Base-by-base conservation (phyloP, 1,284 basidiomycete species). In the Cutaneotrichosporon dermatis region DNA sequence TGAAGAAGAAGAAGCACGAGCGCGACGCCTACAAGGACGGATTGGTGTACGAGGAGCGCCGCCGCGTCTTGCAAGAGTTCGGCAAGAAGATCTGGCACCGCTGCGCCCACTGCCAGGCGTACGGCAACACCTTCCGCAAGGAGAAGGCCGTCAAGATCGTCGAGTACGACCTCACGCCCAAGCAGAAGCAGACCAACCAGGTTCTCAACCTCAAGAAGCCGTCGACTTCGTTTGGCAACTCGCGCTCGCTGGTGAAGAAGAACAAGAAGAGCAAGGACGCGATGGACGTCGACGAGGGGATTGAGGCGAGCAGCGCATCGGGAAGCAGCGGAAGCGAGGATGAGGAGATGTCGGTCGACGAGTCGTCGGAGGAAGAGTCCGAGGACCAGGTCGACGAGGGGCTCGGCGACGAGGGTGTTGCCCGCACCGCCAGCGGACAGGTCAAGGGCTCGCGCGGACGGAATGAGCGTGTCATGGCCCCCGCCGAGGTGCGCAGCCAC, bases 101-200 rank as follows among this genome's bases (percentile, higher is more conserved):
- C 69, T 99, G 95, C 74, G 77, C 80, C 1, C 83, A 83, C 59
- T 99, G 95, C 79, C 81, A 81, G 59, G 91, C 88, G 88, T 94
- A 77, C 81, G 90, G 86, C 40, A 33, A 48, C 50, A 58, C 55
- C 0, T 90, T 92, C 78, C 87, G 94, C 60, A 97, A 94, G 76
- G 96, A 99, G 74, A 92, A 91, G 1, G 84, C 90, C 72, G 90
- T 91, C 60, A 98, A 97, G 79, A 85, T 99, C 64, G 88, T 98
- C 74, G 94, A 98, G 79, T 90, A 90, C 70, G 92, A 93, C 69
- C 83, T 98, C 36, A 82, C 89, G 1, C 59, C 77, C 6, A 95
- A 93, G 78, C 88, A 94, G 72, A 90, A 89, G 76, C 81, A 78
- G 41, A 82, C 84, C 54, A 86, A 89, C 73, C 72, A 78, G 6